Evolutionary conservation across 768 basidiomycete species (phyloP), one percentile per base, ranked within the genome.

Genomic region (Sutorius australiensis): DNA sequence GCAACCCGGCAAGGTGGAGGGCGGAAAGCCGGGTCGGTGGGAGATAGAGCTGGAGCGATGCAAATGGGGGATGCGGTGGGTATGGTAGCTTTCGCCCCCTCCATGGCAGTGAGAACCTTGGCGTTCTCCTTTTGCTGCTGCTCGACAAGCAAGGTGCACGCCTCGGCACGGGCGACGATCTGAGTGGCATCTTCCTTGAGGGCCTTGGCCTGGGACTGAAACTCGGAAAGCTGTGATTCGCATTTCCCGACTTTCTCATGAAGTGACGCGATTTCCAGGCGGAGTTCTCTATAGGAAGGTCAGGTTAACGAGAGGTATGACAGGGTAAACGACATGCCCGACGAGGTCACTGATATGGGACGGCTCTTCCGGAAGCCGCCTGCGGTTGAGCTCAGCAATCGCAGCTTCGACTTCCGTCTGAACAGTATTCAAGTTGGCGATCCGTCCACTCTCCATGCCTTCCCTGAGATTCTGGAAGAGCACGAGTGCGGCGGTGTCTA

Each of bases 381-480:
- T 38, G 42, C 16, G 21, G 32, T 48, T 34, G 43, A 64, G 54
- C 24, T 48, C 21, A 8, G 32, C 41, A 1, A 63, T 53, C 17
- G 57, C 58, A 3, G 37, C 40, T 3, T 66, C 47, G 21, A 64
- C 34, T 38, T 47, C 61, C 16, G 42, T 37, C 38, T 46, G 42
- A 9, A 27, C 54, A 10, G 45, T 31, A 6, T 46, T 30, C 6
- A 53, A 2, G 53, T 52, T 24, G 17, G 48, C 4, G 36, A 64
- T 46, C 19, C 46, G 41, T 1, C 61, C 64, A 2, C 37, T 46
- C 40, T 57, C 39, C 33, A 65, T 50, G 13, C 43, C 50, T 7
- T 55, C 43, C 19, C 5, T 60, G 14, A 64, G 32, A 17, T 52
- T 33, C 5, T 44, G 45, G 31, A 64, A 13, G 52, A 61, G 53